Evolutionary conservation across 2,329 filamentous ascomycete species (phyloP), one percentile per base, ranked within the genome.

Genomic region (Colletotrichum sp.): DNA sequence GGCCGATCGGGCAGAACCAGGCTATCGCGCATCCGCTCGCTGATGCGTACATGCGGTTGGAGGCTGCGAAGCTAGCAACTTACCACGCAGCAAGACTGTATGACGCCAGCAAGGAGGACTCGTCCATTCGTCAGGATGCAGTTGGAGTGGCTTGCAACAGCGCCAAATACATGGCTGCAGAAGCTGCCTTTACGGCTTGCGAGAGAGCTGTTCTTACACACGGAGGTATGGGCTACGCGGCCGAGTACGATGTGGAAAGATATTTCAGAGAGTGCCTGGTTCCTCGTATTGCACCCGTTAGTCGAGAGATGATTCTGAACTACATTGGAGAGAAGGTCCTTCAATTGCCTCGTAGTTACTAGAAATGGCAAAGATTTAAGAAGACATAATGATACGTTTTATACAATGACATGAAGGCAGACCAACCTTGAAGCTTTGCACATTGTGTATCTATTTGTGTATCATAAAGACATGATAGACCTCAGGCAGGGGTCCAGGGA

Each of bases 301-400:
- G 90, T 72, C 83, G 92, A 77, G 94, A 95, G 85, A 95, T 95
- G 94, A 94, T 95, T 68, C 85, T 94, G 86, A 95, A 95, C 78
- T 95, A 92, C 81, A 89, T 95, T 15, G 88, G 90, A 4, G 93
- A 95, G 82, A 94, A 91, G 84, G 93, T 91, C 0, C 83, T 95
- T n/a, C 85, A 88, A 5, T 79, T 95, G 30, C 94, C 93, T 2
- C 87, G 92, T 74, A 95, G 93, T 80, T 95, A 95, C 78, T 94
- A 78, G 63, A 43, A 7, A 24, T 0, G 4, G 26, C n/a, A 2
- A 28, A 55, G 21, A 21, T 7, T n/a, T 6, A 10, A 12, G 18
- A 28, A 7, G 30, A 24, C 8, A 10, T 65, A 21, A 39, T 18
- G 26, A 59, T 15, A 26, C 4, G 21, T 34, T 18, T 36, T 61